Conservation (phyloP, 2,329 filamentous ascomycete genomes). For the Neonectria punicea region DNA sequence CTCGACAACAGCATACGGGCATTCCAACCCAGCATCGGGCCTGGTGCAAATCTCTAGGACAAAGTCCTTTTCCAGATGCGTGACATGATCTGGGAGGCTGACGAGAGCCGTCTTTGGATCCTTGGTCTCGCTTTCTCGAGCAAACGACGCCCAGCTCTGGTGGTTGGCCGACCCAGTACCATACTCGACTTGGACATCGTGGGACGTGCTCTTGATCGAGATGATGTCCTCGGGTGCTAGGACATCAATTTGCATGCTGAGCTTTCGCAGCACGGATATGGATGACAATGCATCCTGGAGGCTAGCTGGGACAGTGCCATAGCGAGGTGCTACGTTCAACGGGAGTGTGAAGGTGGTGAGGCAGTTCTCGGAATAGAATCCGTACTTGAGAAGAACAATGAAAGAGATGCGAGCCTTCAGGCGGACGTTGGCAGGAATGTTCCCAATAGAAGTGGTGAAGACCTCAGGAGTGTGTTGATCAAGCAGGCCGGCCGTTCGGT, state of each 20-base stretch:
- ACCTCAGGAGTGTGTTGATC: conserved; percentile 2
- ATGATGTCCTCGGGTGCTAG: background rate
- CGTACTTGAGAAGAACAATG: background rate
- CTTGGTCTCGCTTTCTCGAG: background rate
- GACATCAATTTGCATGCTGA: background rate
- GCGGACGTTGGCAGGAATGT: background rate
- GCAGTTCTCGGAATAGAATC: background rate
- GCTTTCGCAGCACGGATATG: background rate
- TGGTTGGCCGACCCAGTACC: background rate
- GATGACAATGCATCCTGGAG: background rate
- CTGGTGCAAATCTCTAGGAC: background rate
- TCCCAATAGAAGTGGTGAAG: background rate
- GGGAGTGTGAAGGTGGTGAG: background rate
- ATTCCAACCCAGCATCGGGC: background rate
- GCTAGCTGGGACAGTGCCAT: background rate
- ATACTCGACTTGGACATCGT: background rate
- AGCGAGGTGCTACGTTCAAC: background rate
- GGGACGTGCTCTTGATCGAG: background rate
- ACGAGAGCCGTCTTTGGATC: background rate
- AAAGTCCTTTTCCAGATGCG: background rate
- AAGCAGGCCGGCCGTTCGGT: background rate
- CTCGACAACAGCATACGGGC: background rate
- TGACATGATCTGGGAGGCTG: background rate
- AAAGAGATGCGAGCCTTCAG: background rate
- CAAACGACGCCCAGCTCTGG: background rate